Evolutionary conservation across 495 filamentous ascomycete species (phyloP).

Genomic region (Bathelium albidoporum): DNA sequence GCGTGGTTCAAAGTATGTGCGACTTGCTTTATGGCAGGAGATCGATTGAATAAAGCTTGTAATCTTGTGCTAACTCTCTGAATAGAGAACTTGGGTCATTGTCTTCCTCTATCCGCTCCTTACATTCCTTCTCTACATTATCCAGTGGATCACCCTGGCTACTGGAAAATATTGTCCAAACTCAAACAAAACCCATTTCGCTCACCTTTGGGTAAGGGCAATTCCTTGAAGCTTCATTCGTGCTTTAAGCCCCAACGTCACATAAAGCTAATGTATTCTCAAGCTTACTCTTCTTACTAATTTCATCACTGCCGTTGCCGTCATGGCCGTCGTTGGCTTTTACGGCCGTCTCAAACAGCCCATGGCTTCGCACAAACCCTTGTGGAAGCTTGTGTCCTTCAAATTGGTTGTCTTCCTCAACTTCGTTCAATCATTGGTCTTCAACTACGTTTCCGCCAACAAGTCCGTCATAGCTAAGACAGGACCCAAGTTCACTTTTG

Average conservation of each 20-base stretch:
- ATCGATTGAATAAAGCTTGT: neutral
- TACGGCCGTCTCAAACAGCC: neutral
- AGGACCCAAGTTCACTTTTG: constrained; percentile 3
- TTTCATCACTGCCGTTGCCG: neutral
- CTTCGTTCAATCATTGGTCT: constrained; percentile 8
- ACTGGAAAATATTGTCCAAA: neutral
- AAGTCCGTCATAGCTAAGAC: neutral
- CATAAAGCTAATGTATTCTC: neutral
- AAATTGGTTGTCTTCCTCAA: constrained; percentile 11
- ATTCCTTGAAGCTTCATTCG: too few species aligned
- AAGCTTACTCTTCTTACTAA: constrained; percentile 1
- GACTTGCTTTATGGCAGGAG: neutral
- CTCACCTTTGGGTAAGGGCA: neutral
- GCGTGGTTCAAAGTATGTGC: constrained; percentile 10
- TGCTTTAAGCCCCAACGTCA: too few species aligned
- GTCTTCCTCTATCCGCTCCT: constrained; percentile 8
- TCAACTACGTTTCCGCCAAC: constrained; percentile 2
- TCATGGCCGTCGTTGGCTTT: constrained; percentile 2
- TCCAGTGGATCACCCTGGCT: neutral
- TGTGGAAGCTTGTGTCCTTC: constrained; percentile 12
- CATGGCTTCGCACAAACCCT: constrained; percentile 1
- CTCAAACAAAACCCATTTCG: neutral
- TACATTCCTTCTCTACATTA: neutral
- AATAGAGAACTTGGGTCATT: constrained; percentile 8
- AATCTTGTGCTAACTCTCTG: neutral